Evolutionary conservation across 192 early-diverging fungal genomes (phyloP).

Genomic region (Backusella mclennaniae): DNA sequence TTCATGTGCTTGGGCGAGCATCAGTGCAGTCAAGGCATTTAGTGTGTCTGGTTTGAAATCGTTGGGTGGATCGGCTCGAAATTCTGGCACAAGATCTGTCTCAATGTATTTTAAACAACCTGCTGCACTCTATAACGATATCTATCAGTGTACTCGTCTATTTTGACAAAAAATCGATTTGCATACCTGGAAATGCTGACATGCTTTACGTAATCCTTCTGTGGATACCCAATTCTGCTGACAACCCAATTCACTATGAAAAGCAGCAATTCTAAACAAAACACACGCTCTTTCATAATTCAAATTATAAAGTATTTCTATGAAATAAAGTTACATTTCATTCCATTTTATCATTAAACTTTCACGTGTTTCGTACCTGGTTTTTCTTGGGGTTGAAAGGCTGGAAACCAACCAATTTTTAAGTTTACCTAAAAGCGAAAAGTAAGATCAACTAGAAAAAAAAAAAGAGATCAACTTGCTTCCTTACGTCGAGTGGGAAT

Average conservation of each 20-base stretch:
- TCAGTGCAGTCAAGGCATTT: constrained; percentile 60
- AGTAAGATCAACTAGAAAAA: neutral
- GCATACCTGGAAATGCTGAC: constrained; percentile 71
- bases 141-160: neutral
- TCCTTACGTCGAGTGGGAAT: constrained; percentile 82
- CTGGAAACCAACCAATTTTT: constrained; percentile 66
- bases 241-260: constrained; percentile 77
- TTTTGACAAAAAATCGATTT: too few species aligned
- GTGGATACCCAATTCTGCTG: constrained; percentile 63
- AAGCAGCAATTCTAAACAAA: constrained; percentile 81
- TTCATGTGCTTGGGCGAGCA: constrained; percentile 94
- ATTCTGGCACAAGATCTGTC: constrained; percentile 56
- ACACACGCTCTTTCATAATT: constrained; percentile 82
- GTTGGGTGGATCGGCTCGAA: constrained; percentile 57
- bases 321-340: neutral
- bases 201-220: constrained; percentile 79
- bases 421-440: constrained; percentile 48
- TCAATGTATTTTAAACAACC: constrained; percentile 71
- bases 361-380: constrained; percentile 37
- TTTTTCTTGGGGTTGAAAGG: constrained; percentile 56
- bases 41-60: constrained; percentile 69
- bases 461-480: constrained; percentile 13
- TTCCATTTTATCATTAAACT: neutral
- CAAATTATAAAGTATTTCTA: constrained; percentile 52
- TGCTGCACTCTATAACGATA: constrained; percentile 62